A percentile compares a stretch with the other conserved stretches of the same genome.
phyloP scores from a whole-genome alignment of 345 rosid species.

The Viola odorata region DNA sequence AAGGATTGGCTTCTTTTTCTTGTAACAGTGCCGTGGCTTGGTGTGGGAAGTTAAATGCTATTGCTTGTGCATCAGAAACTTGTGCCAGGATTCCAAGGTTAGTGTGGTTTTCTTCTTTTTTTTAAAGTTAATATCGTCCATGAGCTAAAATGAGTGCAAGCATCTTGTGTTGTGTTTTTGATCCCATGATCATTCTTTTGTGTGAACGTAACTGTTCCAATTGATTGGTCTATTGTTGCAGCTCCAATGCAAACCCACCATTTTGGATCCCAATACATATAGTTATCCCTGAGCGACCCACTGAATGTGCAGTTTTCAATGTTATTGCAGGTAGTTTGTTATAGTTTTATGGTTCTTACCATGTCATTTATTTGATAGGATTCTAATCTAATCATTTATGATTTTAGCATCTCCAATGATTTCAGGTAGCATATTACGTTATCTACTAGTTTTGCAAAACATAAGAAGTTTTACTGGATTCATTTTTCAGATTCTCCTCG shows the following conservation, averaged over 20 bases:
- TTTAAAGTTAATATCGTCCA: neutral
- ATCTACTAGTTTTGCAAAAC: conserved; percentile 3
- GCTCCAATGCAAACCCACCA: conserved; percentile 85
- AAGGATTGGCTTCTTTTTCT: neutral
- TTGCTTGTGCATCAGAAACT: conserved; percentile 98
- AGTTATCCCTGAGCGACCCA: conserved; percentile 92
- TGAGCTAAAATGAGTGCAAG: conserved; percentile 1
- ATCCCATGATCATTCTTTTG: too few relatives aligned
- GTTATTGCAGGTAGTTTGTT: conserved; percentile 77
- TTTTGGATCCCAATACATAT: conserved; percentile 99
- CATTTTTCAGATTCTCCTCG: conserved; percentile 79
- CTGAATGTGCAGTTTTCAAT: conserved; percentile 86
- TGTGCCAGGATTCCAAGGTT: conserved; percentile 98
- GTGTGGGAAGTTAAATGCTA: conserved; percentile 99
- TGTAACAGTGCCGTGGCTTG: conserved; percentile 86
- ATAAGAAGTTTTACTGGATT: conserved; percentile 5
- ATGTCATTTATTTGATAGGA: neutral
- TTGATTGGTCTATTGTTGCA: conserved; percentile 19
- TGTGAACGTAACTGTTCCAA: too few relatives aligned
- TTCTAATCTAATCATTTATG: too few relatives aligned
- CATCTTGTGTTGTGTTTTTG: too few relatives aligned
- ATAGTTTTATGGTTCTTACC: conserved; percentile 5
- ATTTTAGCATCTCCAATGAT: too few relatives aligned
- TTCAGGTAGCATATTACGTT: neutral
- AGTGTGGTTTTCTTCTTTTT: neutral